phyloP scores from a whole-genome alignment of 2,329 filamentous ascomycete species.

The Blastomyces gilchristii region DNA sequence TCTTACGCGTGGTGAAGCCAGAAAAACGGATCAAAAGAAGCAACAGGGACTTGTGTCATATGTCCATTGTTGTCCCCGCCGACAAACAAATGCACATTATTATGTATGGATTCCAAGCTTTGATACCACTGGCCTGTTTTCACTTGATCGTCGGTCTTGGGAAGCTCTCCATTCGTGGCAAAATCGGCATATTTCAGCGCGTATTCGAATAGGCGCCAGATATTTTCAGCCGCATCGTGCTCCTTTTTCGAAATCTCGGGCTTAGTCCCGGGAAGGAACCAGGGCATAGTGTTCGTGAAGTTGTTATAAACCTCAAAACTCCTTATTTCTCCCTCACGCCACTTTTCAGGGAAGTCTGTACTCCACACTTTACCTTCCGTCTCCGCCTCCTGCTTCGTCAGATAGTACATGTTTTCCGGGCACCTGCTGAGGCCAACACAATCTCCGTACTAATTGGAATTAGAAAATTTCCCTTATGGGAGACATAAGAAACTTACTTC shows the following conservation, averaged over 20 bases:
- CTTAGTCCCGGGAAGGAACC: not conserved
- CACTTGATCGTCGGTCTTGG: constrained; percentile 22
- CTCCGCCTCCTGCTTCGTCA: constrained; percentile 1
- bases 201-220: constrained; percentile 15
- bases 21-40: constrained; percentile 69
- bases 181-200: constrained; percentile 8
- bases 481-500: constrained; percentile 5
- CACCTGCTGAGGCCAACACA: constrained; percentile 19
- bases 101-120: constrained; percentile 37
- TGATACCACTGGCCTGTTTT: constrained; percentile 13
- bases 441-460: constrained; percentile 13
- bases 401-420: constrained; percentile 6
- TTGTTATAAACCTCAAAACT: not conserved
- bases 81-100: constrained; percentile 42
- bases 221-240: constrained; percentile 15
- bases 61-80: constrained; percentile 50
- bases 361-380: constrained; percentile 2
- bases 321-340: constrained; percentile 3
- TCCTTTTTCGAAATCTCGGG: constrained; percentile 11
- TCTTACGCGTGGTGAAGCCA: constrained; percentile 54
- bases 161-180: constrained; percentile 15
- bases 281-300: constrained; percentile 3
- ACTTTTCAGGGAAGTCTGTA: not conserved
- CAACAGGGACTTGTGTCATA: constrained; percentile 59
- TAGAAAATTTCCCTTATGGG: not conserved